phyloP scores from a whole-genome alignment of 192 early-diverging fungal genomes.

The Podila horticola region DNA sequence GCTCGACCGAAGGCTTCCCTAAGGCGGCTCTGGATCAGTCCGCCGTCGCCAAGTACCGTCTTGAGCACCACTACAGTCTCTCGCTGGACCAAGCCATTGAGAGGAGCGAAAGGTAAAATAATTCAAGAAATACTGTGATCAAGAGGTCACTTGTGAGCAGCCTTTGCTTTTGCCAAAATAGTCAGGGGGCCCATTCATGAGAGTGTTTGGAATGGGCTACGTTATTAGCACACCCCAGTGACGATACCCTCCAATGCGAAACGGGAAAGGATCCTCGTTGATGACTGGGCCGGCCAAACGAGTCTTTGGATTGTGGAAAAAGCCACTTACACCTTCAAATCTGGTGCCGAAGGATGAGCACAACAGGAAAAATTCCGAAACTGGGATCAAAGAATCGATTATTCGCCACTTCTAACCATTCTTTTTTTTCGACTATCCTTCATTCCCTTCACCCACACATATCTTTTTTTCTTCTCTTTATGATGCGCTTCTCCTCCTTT shows the following conservation, averaged over 20 bases:
- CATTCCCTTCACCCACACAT: neutral
- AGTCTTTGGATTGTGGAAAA: no score
- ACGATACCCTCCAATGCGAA: no score
- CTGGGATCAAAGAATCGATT: neutral
- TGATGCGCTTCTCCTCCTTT: neutral
- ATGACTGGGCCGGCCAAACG: no score
- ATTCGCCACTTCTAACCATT: neutral
- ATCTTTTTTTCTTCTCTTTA: neutral
- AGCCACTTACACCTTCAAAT: no score
- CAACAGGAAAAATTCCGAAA: neutral
- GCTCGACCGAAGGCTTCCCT: conserved; percentile 82
- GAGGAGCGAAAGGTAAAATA: conserved; percentile 70
- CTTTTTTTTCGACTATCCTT: neutral
- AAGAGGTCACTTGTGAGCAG: neutral
- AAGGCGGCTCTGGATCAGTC: conserved; percentile 87
- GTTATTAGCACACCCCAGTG: no score
- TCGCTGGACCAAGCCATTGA: conserved; percentile 91
- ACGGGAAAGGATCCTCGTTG: no score
- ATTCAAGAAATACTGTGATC: neutral
- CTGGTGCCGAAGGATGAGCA: neutral
- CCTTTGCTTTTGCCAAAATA: neutral
- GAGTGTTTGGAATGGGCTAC: no score
- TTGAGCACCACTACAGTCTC: conserved; percentile 94
- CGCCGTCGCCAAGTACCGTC: conserved; percentile 87
- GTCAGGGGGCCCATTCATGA: no score